Conservation (phyloP, 306 rosid species). For the Delonix regia region DNA sequence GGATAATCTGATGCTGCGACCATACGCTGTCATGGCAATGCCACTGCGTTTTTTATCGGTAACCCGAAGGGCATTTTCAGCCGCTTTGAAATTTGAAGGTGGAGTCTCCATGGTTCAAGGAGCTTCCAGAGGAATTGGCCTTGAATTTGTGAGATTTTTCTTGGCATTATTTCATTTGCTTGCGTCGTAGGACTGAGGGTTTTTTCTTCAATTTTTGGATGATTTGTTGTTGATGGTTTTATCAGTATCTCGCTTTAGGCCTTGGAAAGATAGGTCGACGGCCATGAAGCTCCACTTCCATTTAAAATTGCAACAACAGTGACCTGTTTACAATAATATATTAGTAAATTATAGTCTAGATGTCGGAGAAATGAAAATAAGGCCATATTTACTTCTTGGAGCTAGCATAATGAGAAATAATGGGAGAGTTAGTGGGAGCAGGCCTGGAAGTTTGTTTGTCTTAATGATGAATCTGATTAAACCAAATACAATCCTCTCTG, state of each 20-base stretch:
- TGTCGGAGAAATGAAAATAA: not conserved
- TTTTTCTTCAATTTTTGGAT: not conserved
- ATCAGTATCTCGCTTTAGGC: not conserved
- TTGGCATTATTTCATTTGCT: not conserved
- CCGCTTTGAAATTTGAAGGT: conserved; percentile 35
- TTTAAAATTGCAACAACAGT: not conserved
- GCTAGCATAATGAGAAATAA: not conserved
- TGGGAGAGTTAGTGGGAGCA: not conserved
- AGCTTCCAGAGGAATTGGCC: conserved; percentile 71
- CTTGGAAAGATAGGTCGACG: not conserved
- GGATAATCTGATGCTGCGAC: conserved; percentile 17
- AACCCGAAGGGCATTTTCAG: conserved; percentile 39
- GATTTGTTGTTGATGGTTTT: not conserved
- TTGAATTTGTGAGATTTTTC: conserved; percentile 50
- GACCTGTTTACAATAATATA: not conserved
- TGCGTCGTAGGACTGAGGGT: not conserved
- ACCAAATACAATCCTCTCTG: not conserved
- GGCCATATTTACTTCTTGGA: not conserved
- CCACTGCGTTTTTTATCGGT: conserved; percentile 31
- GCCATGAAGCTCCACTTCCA: not conserved
- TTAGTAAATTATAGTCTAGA: not conserved
- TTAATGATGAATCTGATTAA: not conserved
- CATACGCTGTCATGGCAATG: conserved; percentile 39
- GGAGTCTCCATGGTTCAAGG: conserved; percentile 60
- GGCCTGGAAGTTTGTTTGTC: not conserved